Percentiles rank a stretch among this genome's conserved stretches.
phyloP scores from a whole-genome alignment of 2,329 filamentous ascomycete species.

The Phialocephala sp. region DNA sequence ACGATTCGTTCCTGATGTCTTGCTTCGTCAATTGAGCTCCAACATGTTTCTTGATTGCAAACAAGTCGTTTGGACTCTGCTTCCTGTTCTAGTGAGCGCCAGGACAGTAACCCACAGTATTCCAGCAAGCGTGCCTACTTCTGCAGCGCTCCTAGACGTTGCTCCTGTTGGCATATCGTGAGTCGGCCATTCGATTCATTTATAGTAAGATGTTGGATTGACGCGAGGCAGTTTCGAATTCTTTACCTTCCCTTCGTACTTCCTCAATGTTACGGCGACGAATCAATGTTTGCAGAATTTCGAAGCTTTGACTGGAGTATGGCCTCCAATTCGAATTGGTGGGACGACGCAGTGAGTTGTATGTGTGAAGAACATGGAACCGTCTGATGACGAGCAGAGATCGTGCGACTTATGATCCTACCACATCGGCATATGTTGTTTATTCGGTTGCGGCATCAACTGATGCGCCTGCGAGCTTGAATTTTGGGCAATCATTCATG shows the following conservation, averaged over 20 bases:
- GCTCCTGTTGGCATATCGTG: slow-evolving; percentile 54
- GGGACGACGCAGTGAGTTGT: slow-evolving; percentile 57
- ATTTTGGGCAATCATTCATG: slow-evolving; percentile 59
- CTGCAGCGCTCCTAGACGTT: slow-evolving; percentile 41
- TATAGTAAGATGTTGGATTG: not conserved
- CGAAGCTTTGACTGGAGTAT: slow-evolving; percentile 54
- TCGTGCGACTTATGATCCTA: slow-evolving; percentile 56
- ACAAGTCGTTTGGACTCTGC: slow-evolving; percentile 26
- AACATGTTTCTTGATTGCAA: slow-evolving; percentile 24
- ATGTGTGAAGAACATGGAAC: not conserved
- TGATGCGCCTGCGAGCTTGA: slow-evolving; percentile 56
- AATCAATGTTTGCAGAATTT: slow-evolving; percentile 58
- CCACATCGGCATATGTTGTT: slow-evolving; percentile 52
- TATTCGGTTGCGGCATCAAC: slow-evolving; percentile 54
- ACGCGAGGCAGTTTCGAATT: slow-evolving; percentile 54
- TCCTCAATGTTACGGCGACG: slow-evolving; percentile 57
- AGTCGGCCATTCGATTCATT: slow-evolving; percentile 28
- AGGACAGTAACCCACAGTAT: slow-evolving; percentile 33
- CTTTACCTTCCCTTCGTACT: slow-evolving; percentile 61
- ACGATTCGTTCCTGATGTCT: not conserved
- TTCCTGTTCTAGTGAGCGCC: slow-evolving; percentile 22
- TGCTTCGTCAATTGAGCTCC: not conserved
- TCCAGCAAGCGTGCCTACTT: slow-evolving; percentile 32
- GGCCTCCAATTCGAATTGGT: slow-evolving; percentile 62
- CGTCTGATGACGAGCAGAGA: slow-evolving; percentile 45